A percentile compares a stretch with the other conserved stretches of the same genome.
Conservation (phyloP, 2,329 filamentous ascomycete genomes). For the Ceratocystis variospora region DNA sequence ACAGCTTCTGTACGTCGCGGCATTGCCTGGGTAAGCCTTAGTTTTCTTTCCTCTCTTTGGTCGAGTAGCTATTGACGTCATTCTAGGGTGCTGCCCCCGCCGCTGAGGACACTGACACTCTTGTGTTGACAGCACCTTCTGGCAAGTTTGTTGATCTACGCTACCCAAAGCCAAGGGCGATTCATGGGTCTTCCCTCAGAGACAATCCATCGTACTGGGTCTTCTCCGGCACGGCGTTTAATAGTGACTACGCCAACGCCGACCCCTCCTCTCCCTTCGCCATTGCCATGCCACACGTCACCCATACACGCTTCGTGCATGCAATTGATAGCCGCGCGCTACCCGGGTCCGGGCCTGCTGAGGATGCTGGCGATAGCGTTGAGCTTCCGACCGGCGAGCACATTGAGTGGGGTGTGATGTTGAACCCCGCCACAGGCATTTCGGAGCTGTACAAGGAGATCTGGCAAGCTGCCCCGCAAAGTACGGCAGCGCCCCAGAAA, state of each 20-base stretch:
- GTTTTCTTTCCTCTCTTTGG: no score
- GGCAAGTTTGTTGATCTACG: constrained; percentile 50
- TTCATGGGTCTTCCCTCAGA: not conserved
- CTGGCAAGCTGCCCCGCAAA: constrained; percentile 31
- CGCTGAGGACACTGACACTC: constrained; percentile 28
- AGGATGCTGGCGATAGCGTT: constrained; percentile 45
- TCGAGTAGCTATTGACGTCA: not conserved
- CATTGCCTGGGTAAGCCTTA: constrained; percentile 16
- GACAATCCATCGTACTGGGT: constrained; percentile 12
- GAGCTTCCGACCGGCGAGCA: constrained; percentile 28
- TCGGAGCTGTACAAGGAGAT: constrained; percentile 51
- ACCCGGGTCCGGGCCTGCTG: constrained; percentile 22
- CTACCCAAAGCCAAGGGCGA: constrained; percentile 24
- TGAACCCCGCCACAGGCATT: constrained; percentile 40
- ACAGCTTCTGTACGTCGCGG: constrained; percentile 8
- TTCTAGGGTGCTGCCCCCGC: constrained; percentile 6
- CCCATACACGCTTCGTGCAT: constrained; percentile 36
- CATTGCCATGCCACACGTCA: constrained; percentile 17
- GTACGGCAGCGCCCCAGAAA: not conserved
- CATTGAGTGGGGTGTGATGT: constrained; percentile 47
- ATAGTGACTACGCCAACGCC: not conserved
- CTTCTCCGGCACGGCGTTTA: constrained; percentile 5
- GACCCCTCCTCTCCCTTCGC: not conserved
- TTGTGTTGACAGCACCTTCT: constrained; percentile 48
- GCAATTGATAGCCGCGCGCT: constrained; percentile 46